Base-by-base conservation (phyloP, 352 stramenopile species). In the Thalassiosira mediterranea region DNA sequence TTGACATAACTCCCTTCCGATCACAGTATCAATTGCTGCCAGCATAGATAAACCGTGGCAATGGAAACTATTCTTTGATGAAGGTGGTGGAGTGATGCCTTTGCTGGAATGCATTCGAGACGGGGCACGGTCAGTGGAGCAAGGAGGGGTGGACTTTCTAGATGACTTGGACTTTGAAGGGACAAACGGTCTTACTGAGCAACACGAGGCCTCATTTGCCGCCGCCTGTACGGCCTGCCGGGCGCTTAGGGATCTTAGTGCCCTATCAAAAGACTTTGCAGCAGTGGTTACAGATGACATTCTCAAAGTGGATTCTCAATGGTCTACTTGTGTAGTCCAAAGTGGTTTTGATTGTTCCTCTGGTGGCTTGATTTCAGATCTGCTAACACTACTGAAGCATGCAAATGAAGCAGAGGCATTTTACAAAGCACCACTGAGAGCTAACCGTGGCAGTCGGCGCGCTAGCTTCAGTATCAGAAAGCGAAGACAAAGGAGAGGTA, bases 201-300 rank as follows among this genome's bases (percentile, higher is more conserved):
- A 79, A 34, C 40, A 78, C 15, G 81, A 91, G 65, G 78, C 78
- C 48, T 68, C 74, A 25, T 87, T 88, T 72, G 46, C 67, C 25
- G 79, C 70, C 17, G 84, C 84, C n/a, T 89, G 74, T 48, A 89
- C 53, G 40, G 80, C 86, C 3, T 88, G 80, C 74, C 59, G 75
- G 34, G 75, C 74, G 4, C 67, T 90, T 26, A 60, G 86, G 29
- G 79, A 92, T 67, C 72, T 92, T 51, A 90, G 83, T 67, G 76
- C 73, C 4, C 23, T 92, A 15, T 87, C 77, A 4, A 60, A 78
- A 37, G 83, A 90, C 31, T 80, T 92, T 52, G 54, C 70, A n/a
- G 78, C 81, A 11, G 75, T 92, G 10, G 74, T 92, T 17, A 90
- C 83, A 2, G 86, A 92, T 83, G 64, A 74, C 49, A 82, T 92